Conservation (phyloP, 371 early-diverging fungal species). For the Rhizomucor miehei region DNA sequence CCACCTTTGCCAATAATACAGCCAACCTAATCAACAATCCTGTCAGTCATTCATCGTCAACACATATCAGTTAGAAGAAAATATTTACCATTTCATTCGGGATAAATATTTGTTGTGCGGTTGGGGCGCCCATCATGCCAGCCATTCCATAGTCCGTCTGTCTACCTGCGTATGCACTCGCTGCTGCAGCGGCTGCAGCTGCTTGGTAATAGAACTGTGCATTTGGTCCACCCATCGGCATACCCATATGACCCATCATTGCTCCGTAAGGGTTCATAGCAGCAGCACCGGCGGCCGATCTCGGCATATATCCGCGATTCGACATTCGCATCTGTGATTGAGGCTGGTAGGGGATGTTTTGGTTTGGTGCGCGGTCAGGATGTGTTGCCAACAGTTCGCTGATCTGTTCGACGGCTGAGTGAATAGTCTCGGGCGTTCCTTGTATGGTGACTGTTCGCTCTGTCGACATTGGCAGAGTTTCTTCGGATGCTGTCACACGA, state of each 20-base stretch:
- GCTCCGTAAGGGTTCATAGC: constrained; percentile 27
- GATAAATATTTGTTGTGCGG: constrained; percentile 78
- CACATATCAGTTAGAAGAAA: neutral
- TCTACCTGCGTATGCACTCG: constrained; percentile 19
- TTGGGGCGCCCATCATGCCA: constrained; percentile 31
- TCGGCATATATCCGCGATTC: constrained; percentile 8
- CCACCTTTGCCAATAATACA: constrained; percentile 88
- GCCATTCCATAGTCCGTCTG: constrained; percentile 25
- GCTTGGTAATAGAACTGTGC: constrained; percentile 34
- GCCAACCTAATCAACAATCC: constrained; percentile 49
- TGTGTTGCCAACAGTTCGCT: constrained; percentile 64
- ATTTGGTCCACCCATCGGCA: constrained; percentile 34
- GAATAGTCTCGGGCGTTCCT: constrained; percentile 78
- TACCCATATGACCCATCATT: constrained; percentile 39
- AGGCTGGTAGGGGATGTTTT: constrained; percentile 56
- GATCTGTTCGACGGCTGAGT: constrained; percentile 76
- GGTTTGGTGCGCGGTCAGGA: constrained; percentile 44
- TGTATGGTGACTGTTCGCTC: constrained; percentile 86
- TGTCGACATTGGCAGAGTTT: constrained; percentile 67
- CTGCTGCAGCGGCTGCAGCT: constrained; percentile 19
- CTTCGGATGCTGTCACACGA: constrained; percentile 79
- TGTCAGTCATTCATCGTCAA: neutral
- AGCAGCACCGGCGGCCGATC: constrained; percentile 18
- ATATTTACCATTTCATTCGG: constrained; percentile 75
- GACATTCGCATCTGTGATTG: constrained; percentile 32